Evolutionary conservation across 306 rosid genomes (phyloP), one percentile per base, ranked within the genome.

Genomic region (Cicer cuneatum): DNA sequence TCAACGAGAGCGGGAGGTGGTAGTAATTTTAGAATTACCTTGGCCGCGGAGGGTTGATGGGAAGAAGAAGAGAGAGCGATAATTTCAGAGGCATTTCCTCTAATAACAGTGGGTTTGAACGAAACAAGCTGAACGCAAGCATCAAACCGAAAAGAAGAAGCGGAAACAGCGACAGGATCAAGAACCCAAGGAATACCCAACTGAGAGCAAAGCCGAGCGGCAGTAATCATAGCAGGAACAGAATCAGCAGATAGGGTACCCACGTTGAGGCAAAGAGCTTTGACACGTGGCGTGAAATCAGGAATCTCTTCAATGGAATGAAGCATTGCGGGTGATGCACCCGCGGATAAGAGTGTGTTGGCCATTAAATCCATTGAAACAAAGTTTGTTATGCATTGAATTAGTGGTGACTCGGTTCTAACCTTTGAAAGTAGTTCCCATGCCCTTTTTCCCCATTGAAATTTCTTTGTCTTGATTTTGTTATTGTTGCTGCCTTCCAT

Each of bases 281-380:
- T 77, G n/a, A 62, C 80, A 15, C 76, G 84, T 2, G 95, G 97
- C 1, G 97, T 89, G 86, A 94, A 94, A 10, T 94, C 89, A 0
- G 88, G 86, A 42, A 91, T 70, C 73, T 91, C 98, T 47, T 88
- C 84, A 0, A 84, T n/a, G 10, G 83, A 58, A 77, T 91, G 97
- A 54, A 93, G 83, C 98, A 90, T 94, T 52, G 97, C 94, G 24
- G 97, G 96, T 3, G 98, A 93, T 0, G 97, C 97, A 0, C 97
- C 96, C 0, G 93, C 86, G 48, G 98, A 81, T 14, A 89, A 74
- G 60, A 91, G 98, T 2, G 90, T 85, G 78, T 93, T 93, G 76
- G 97, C 98, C 87, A 88, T 85, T 24, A 93, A 66, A 80, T 93
- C 98, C 96, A 93, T 93, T 40, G 97, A 93, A 7, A 89, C 97